Base-by-base conservation (phyloP, 495 filamentous ascomycete genomes). In the Neohortaea acidophila region DNA sequence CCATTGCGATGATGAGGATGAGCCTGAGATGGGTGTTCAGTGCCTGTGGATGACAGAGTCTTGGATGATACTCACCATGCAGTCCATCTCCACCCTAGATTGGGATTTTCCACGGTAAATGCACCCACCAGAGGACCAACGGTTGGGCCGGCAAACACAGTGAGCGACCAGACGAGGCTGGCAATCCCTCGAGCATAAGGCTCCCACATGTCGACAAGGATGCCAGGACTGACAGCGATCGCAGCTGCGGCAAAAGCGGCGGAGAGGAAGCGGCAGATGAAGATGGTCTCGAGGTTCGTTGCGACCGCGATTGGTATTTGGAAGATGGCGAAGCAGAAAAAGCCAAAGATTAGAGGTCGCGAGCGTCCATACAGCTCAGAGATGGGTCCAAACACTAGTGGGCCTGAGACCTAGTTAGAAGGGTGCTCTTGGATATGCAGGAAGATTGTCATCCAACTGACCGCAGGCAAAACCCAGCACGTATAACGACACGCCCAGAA, bases 281-380 rank as follows among this genome's bases (percentile, higher is more conserved):
- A 54, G 46, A 81, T 66, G 2, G 69, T 70, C 37, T 69, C 46
- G 0, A 74, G 36, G 47, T 79, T 76, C 45, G 67, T 59, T 0
- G 69, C 75, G 2, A 77, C 63, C 2, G 74, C 74, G n/a, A 72
- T 66, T n/a, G 70, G 70, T 22, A 79, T 70, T 39, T 73, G 63
- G 51, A 79, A 75, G 41, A 75, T 66, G n/a, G 64, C 62, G 45
- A 78, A 75, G 36, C 68, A 34, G 30, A 61, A 32, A 41, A 67
- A 68, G 21, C 73, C 72, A n/a, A 59, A 43, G 49, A 74, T 68
- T 8, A 79, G 48, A 3, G 73, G 74, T 2, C 56, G 32, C 22
- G 62, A 66, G 36, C 73, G 66, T 4, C 75, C 73, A 44, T 64
- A 70, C 5, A 71, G 53, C 45, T 78, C 73, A 32, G 23, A 33